Percentiles rank a stretch among this genome's conserved stretches.
phyloP scores from a whole-genome alignment of 345 rosid species.

The Citrus sinensis region DVS_A1.0 CM039169.1:32135001-32135500 shows the following conservation, averaged over 20 bases:
- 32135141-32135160: neutral
- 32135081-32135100: neutral
- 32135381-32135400: conserved; percentile 7
- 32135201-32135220: neutral
- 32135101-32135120: neutral
- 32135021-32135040: neutral
- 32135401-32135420: neutral
- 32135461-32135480: conserved; percentile 93
- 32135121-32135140: neutral
- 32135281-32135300: neutral
- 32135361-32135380: conserved; percentile 33
- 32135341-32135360: conserved; percentile 98
- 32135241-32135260: neutral
- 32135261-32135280: neutral
- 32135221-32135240: neutral
- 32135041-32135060: neutral
- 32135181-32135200: neutral
- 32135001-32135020: neutral
- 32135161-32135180: conserved; percentile 18
- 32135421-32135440: neutral
- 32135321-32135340: conserved; percentile 95
- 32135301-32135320: conserved; percentile 55
- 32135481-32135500: conserved; percentile 84
- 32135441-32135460: conserved; percentile 72
- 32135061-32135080: neutral